phyloP scores from a whole-genome alignment of 768 basidiomycete species.

The Suillus luteus region DNA sequence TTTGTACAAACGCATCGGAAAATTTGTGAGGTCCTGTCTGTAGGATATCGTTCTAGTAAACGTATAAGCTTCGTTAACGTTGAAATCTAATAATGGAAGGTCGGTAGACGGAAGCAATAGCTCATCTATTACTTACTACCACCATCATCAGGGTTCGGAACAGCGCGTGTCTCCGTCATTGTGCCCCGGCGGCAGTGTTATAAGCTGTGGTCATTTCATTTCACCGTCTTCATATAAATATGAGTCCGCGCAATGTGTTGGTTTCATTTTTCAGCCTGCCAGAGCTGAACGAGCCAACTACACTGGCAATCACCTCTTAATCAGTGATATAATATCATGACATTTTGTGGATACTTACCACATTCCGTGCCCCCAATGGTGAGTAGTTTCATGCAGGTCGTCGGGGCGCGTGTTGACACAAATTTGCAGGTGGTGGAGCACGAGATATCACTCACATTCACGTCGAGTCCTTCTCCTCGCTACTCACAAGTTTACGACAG shows the following conservation, averaged over 20 bases:
- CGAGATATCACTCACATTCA: conserved; percentile 43
- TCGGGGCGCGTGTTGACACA: conserved; percentile 14
- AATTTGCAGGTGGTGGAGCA: conserved; percentile 33
- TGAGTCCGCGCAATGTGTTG: background rate
- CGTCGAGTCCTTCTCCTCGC: conserved; percentile 28
- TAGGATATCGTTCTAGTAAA: background rate
- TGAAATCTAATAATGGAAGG: conserved; percentile 9
- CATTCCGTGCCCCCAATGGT: conserved; percentile 29
- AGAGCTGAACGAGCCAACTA: background rate
- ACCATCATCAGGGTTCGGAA: background rate
- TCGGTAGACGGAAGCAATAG: conserved; percentile 13
- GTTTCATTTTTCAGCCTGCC: background rate
- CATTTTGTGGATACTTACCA: conserved; percentile 26
- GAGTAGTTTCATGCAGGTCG: conserved; percentile 11
- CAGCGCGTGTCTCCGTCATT: background rate
- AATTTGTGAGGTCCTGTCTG: background rate
- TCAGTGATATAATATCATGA: conserved; percentile 29
- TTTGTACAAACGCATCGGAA: background rate
- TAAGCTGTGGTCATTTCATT: conserved; percentile 4
- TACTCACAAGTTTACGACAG: conserved; percentile 16
- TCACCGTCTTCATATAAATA: conserved; percentile 28
- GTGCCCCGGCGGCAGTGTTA: background rate
- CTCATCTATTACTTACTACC: conserved; percentile 3
- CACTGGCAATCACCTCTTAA: conserved; percentile 3
- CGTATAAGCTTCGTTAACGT: conserved; percentile 4